A percentile compares a stretch with the other conserved stretches of the same genome.
Evolutionary conservation across 2,329 filamentous ascomycete genomes (phyloP).

Genomic region (Curvularia sp.): DNA sequence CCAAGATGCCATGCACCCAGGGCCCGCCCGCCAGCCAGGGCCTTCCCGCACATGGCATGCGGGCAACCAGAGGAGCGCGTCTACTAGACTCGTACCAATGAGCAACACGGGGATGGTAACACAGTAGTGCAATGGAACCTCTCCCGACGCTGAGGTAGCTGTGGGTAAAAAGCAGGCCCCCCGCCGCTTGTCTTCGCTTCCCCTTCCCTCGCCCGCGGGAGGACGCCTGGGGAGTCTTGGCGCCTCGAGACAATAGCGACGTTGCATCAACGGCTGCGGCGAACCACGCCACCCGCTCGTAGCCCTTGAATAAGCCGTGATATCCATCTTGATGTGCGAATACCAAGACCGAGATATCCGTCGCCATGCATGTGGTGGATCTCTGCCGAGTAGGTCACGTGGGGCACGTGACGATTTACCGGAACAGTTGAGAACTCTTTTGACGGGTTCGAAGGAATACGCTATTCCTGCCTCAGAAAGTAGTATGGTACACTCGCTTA

Average conservation of each 20-base stretch:
- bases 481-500: too few species aligned
- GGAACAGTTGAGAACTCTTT: too few species aligned
- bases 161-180: slow-evolving; percentile 8
- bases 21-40: neutral
- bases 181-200: slow-evolving; percentile 4
- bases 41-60: neutral
- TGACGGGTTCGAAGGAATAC: neutral
- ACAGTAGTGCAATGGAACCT: slow-evolving; percentile 7
- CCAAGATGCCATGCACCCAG: neutral
- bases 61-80: slow-evolving; percentile 7
- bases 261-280: neutral
- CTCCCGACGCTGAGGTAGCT: slow-evolving; percentile 9
- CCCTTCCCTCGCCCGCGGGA: neutral
- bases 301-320: slow-evolving; percentile 1
- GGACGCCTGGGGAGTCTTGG: neutral
- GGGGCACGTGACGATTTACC: neutral
- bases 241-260: neutral
- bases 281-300: slow-evolving; percentile 7
- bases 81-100: neutral
- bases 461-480: neutral
- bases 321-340: neutral
- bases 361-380: neutral
- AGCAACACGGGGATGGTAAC: neutral
- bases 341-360: slow-evolving; percentile 2
- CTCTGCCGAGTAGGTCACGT: neutral